phyloP scores from a whole-genome alignment of 139 green algal species.

The Chlorella sp. region DNA sequence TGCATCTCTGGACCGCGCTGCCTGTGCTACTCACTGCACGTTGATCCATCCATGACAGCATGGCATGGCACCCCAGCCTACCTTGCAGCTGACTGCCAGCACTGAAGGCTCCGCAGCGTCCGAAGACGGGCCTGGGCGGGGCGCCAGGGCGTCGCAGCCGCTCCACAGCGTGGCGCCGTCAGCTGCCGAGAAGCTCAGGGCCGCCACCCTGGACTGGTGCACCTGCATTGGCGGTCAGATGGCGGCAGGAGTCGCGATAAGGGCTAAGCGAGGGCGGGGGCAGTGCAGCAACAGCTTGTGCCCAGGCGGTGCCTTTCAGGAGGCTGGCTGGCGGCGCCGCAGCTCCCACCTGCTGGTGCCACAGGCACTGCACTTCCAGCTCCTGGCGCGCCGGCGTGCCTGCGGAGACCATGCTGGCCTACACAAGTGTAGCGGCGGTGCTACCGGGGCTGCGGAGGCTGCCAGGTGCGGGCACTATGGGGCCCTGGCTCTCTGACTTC shows the following conservation, averaged over 20 bases:
- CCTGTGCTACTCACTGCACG: background rate
- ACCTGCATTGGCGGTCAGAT: background rate
- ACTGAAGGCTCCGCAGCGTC: background rate
- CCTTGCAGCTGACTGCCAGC: background rate
- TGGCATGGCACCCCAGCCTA: background rate
- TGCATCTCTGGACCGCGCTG: background rate
- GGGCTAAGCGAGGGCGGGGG: background rate
- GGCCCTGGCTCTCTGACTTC: background rate
- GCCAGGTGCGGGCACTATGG: background rate
- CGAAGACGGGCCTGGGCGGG: background rate
- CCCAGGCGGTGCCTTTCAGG: too few species aligned
- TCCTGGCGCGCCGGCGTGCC: background rate
- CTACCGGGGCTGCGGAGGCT: background rate
- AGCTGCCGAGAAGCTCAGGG: background rate
- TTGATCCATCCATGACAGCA: background rate
- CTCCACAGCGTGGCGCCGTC: conserved; percentile 1
- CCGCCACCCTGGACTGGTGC: conserved; percentile 6
- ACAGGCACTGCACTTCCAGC: conserved; percentile 4
- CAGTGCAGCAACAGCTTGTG: background rate
- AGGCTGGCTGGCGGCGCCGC: background rate
- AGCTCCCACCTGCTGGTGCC: conserved; percentile 32
- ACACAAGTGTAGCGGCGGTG: background rate
- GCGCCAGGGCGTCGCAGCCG: conserved; percentile 24
- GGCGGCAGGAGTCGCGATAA: too few species aligned
- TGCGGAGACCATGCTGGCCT: background rate